A percentile compares a stretch with the other conserved stretches of the same genome.
Conservation (phyloP, 805 yeast species). For the Wickerhamiella hasegawae region DNA sequence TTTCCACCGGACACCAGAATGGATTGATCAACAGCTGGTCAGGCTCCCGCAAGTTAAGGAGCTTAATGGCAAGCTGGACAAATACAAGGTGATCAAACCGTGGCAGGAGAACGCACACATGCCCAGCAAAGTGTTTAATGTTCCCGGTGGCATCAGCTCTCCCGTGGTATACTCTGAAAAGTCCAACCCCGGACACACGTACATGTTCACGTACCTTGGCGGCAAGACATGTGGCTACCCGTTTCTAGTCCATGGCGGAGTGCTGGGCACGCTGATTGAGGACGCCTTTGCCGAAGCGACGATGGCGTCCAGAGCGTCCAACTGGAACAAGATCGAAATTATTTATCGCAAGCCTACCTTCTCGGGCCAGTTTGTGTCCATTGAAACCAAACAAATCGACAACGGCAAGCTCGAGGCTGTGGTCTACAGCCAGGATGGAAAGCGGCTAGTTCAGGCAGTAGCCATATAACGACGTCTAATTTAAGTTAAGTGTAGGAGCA, state of each 20-base stretch:
- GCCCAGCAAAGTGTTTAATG: slow-evolving; percentile 20
- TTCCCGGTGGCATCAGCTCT: slow-evolving; percentile 68
- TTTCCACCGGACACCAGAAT: slow-evolving; percentile 1
- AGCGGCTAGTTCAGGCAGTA: slow-evolving; percentile 30
- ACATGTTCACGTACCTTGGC: slow-evolving; percentile 63
- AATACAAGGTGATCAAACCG: slow-evolving; percentile 25
- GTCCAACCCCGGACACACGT: slow-evolving; percentile 36
- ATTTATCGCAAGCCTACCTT: slow-evolving; percentile 52
- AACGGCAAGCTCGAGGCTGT: slow-evolving; percentile 32
- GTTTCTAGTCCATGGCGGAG: slow-evolving; percentile 76
- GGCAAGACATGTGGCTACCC: slow-evolving; percentile 75
- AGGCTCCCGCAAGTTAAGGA: slow-evolving; percentile 35
- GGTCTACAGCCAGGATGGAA: slow-evolving; percentile 37
- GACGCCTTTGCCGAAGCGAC: slow-evolving; percentile 50
- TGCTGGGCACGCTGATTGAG: slow-evolving; percentile 63
- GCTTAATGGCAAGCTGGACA: slow-evolving; percentile 25
- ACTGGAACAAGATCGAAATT: slow-evolving; percentile 18
- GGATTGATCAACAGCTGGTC: slow-evolving; percentile 33
- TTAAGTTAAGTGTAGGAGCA: not conserved
- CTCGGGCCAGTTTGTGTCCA: slow-evolving; percentile 59
- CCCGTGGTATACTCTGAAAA: slow-evolving; percentile 56
- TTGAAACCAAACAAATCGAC: slow-evolving; percentile 32
- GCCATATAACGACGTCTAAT: slow-evolving; percentile 1
- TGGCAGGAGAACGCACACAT: slow-evolving; percentile 26
- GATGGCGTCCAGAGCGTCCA: slow-evolving; percentile 8